phyloP scores from a whole-genome alignment of 345 rosid species.

The Eucalyptus cloeziana region DNA sequence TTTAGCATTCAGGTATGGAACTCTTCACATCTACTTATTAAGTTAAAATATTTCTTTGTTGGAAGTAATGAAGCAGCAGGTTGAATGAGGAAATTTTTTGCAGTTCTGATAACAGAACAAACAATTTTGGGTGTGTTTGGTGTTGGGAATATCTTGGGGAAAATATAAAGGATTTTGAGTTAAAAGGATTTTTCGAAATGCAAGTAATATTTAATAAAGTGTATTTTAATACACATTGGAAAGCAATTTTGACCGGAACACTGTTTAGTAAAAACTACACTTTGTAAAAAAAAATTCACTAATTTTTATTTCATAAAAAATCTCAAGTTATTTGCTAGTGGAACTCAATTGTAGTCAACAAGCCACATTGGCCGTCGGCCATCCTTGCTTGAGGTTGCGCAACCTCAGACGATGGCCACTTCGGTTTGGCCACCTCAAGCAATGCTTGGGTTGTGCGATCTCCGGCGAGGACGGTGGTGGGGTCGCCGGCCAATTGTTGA shows the following conservation, averaged over 20 bases:
- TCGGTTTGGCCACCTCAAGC: too few species aligned
- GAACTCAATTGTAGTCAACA: background rate
- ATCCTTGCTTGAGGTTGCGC: too few species aligned
- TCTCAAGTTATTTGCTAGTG: background rate
- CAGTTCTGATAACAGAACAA: background rate
- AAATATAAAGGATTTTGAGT: background rate
- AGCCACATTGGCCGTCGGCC: accelerated
- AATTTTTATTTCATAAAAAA: too few species aligned
- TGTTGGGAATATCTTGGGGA: background rate
- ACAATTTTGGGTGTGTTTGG: background rate
- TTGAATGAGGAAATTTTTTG: background rate
- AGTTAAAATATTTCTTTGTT: background rate
- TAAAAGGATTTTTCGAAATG: too few species aligned
- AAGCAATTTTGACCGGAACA: background rate
- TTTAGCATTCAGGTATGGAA: slow-evolving; percentile 39
- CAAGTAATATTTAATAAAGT: too few species aligned
- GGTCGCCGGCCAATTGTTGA: accelerated
- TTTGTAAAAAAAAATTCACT: accelerated
- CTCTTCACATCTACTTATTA: background rate
- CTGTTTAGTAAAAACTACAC: background rate
- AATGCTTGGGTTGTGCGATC: too few species aligned
- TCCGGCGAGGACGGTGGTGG: accelerated
- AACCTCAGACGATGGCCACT: too few species aligned
- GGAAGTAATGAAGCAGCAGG: background rate
- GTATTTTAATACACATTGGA: background rate